Percentiles rank a stretch among this genome's conserved stretches.
Conservation (phyloP, 306 rosid species). For the Malus fusca region DNA sequence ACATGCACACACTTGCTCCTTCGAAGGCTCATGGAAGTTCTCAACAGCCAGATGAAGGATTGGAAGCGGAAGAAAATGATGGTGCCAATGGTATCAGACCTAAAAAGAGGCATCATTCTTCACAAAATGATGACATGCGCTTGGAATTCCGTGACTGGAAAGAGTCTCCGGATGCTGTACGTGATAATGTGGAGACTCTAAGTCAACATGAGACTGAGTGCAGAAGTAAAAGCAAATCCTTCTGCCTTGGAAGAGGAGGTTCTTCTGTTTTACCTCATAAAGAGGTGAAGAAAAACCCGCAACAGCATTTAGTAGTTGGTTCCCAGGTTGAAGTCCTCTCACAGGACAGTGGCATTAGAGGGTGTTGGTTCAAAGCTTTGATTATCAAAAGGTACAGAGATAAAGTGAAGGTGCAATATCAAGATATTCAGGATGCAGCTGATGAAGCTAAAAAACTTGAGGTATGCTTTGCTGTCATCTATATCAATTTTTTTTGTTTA, state of each 20-base stretch:
- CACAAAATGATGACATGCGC: conserved; percentile 15
- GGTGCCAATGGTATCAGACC: conserved; percentile 36
- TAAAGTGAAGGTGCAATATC: conserved; percentile 76
- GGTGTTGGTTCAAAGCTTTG: conserved; percentile 85
- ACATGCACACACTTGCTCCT: conserved; percentile 36
- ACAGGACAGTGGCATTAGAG: conserved; percentile 83
- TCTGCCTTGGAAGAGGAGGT: conserved; percentile 7
- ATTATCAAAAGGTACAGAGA: conserved; percentile 52
- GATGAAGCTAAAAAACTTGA: conserved; percentile 68
- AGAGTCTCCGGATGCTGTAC: conserved; percentile 11
- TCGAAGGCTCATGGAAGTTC: conserved; percentile 35
- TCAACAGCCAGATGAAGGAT: conserved; percentile 33
- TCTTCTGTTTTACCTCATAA: conserved; percentile 12
- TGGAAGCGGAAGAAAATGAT: conserved; percentile 31
- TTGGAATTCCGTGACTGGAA: conserved; percentile 10
- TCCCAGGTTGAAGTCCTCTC: conserved; percentile 77
- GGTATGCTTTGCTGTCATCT: conserved; percentile 24
- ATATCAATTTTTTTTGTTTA: neutral
- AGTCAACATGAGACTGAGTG: conserved; percentile 5
- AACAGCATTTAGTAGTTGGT: conserved; percentile 33
- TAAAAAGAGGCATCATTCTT: conserved; percentile 41
- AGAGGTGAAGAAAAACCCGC: conserved; percentile 18
- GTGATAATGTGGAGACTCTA: conserved; percentile 5
- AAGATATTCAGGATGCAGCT: conserved; percentile 62
- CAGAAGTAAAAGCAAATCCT: conserved; percentile 19